A percentile compares a stretch with the other conserved stretches of the same genome.
Evolutionary conservation across 495 filamentous ascomycete species (phyloP).

Genomic region (Bacidia gigantensis): DNA sequence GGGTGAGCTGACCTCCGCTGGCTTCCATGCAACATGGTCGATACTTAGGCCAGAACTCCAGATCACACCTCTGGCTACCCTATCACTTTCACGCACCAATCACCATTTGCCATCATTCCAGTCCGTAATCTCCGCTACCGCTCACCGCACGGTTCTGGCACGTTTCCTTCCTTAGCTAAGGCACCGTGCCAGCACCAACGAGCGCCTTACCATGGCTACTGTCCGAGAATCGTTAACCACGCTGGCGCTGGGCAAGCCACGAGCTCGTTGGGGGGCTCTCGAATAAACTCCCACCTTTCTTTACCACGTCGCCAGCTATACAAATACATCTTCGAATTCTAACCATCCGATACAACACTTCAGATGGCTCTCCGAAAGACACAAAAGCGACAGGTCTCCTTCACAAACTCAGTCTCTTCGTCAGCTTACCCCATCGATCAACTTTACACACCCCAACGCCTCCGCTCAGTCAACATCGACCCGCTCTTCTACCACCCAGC

Average conservation of each 20-base stretch:
- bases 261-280: not conserved
- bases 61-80: too few species aligned
- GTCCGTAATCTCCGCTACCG: not conserved
- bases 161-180: not conserved
- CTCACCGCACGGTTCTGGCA: not conserved
- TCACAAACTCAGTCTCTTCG: not conserved
- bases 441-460: not conserved
- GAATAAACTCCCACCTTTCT: not conserved
- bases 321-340: not conserved
- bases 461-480: not conserved
- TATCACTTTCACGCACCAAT: not conserved
- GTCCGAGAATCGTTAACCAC: not conserved
- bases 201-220: not conserved
- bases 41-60: too few species aligned
- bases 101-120: not conserved
- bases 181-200: not conserved
- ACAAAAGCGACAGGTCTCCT: not conserved
- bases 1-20: not conserved
- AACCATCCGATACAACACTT: not conserved
- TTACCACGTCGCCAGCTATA: not conserved
- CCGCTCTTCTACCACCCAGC: not conserved
- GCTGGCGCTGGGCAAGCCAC: not conserved
- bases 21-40: too few species aligned
- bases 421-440: not conserved
- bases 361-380: not conserved